Percentiles rank a stretch among this genome's conserved stretches.
These are phyloP conservation scores for Phytopythium mirpurense DNA, from an alignment of 352 stramenopile species.

Conservation along the genomic window DNA sequence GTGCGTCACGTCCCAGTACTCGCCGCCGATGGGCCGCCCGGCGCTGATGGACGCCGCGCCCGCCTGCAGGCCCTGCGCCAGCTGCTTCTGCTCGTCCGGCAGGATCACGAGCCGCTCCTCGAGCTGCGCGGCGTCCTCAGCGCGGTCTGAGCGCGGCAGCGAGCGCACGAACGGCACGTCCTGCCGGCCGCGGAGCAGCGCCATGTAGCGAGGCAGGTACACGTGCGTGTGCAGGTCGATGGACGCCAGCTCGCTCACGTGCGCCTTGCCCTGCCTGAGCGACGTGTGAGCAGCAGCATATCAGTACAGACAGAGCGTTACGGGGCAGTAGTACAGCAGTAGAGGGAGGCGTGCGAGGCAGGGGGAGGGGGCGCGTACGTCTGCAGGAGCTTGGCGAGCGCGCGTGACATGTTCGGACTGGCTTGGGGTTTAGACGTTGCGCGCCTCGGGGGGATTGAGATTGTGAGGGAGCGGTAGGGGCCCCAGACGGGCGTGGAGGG, in stretches of 20 bases:
- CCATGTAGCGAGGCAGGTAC: slow-evolving; percentile 64
- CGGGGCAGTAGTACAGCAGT: no score
- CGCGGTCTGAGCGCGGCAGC: slow-evolving; percentile 3
- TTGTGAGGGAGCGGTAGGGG: neutral
- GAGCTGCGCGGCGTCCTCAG: slow-evolving; percentile 5
- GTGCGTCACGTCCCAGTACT: slow-evolving; percentile 48
- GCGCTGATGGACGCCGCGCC: slow-evolving; percentile 24
- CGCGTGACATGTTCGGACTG: slow-evolving; percentile 14
- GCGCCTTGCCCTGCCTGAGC: slow-evolving; percentile 28
- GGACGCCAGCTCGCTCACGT: slow-evolving; percentile 25
- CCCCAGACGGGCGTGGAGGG: no score
- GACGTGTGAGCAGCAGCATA: neutral
- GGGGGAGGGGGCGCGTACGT: no score
- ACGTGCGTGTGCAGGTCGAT: slow-evolving; percentile 67
- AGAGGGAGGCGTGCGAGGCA: no score
- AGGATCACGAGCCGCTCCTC: slow-evolving; percentile 56
- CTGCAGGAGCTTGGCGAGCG: slow-evolving; percentile 21
- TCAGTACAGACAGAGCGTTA: neutral
- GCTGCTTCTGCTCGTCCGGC: slow-evolving; percentile 38
- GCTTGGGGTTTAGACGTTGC: no score
- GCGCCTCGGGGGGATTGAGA: neutral
- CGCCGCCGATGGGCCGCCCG: slow-evolving; percentile 45
- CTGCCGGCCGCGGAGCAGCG: slow-evolving; percentile 32
- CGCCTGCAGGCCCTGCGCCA: slow-evolving; percentile 14
- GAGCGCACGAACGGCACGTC: slow-evolving; percentile 44